phyloP scores from a whole-genome alignment of 257 asterid genomes.

The Linaria vulgaris region DNA sequence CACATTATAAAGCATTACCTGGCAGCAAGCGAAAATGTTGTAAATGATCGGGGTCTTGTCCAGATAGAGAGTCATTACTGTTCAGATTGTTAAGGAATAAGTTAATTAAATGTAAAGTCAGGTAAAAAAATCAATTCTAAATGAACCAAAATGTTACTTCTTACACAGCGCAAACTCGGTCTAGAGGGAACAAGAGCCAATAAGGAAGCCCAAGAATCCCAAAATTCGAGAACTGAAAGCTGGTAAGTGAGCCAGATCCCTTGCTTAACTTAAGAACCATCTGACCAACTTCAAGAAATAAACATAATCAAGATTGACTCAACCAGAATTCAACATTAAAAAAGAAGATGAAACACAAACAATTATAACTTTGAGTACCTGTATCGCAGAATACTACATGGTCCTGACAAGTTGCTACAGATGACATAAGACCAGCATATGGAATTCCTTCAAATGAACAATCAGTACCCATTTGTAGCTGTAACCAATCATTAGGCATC shows the following conservation, averaged over 20 bases:
- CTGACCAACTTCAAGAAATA: conserved; percentile 70
- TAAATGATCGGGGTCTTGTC: conserved; percentile 48
- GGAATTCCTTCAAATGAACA: conserved; percentile 55
- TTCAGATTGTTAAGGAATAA: conserved; percentile 25
- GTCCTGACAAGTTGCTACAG: conserved; percentile 54
- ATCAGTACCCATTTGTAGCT: conserved; percentile 37
- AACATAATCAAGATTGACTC: conserved; percentile 30
- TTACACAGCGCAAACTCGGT: conserved; percentile 63
- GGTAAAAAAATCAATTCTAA: conserved; percentile 20
- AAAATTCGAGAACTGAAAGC: conserved; percentile 67
- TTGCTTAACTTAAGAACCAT: conserved; percentile 51
- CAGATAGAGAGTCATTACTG: conserved; percentile 49
- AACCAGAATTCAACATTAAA: conserved; percentile 17
- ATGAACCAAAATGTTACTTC: conserved; percentile 24
- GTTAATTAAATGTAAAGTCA: conserved; percentile 24
- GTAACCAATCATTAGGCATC: conserved; percentile 62
- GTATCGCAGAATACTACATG: conserved; percentile 64
- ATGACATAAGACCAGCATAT: conserved; percentile 71
- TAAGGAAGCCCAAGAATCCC: conserved; percentile 84
- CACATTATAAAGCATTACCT: conserved; percentile 45
- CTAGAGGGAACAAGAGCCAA: conserved; percentile 75
- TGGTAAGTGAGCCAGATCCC: conserved; percentile 50
- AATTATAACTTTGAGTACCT: conserved; percentile 44
- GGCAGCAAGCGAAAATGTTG: conserved; percentile 64
- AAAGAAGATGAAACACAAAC: conserved; percentile 16